These are phyloP conservation scores for Gardenia jasminoides DNA, from an alignment of 257 asterid species.

Conservation along the genomic window DNA sequence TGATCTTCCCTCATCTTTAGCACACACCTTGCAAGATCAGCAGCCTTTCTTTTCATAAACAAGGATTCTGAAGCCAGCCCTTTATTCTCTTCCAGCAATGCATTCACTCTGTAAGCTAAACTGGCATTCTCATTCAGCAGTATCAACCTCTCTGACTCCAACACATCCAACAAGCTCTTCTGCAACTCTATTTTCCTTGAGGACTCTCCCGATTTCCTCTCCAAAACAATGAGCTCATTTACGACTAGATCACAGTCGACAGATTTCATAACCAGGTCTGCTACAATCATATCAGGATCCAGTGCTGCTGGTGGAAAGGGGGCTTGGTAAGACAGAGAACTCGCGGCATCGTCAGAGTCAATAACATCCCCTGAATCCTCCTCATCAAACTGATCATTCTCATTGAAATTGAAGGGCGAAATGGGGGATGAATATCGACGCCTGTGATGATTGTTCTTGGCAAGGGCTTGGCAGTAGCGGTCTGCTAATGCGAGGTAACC, in stretches of 20 bases:
- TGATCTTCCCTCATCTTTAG: slow-evolving; percentile 86
- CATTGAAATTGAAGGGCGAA: slow-evolving; percentile 34
- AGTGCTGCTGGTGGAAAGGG: slow-evolving; percentile 16
- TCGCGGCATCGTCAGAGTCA: slow-evolving; percentile 85
- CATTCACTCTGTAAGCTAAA: slow-evolving; percentile 60
- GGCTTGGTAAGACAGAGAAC: slow-evolving; percentile 64
- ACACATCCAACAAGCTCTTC: slow-evolving; percentile 75
- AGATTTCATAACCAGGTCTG: slow-evolving; percentile 66
- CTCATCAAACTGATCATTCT: slow-evolving; percentile 32
- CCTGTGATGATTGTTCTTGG: slow-evolving; percentile 46
- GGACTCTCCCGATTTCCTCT: slow-evolving; percentile 52
- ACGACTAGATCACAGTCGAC: slow-evolving; percentile 62
- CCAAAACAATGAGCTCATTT: slow-evolving; percentile 54
- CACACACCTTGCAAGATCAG: slow-evolving; percentile 83
- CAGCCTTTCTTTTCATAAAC: slow-evolving; percentile 81
- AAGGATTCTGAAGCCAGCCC: slow-evolving; percentile 72
- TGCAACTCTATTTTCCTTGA: slow-evolving; percentile 77
- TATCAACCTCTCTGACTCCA: slow-evolving; percentile 89
- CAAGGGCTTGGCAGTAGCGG: slow-evolving; percentile 72
- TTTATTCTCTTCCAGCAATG: slow-evolving; percentile 72
- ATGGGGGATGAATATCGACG: slow-evolving; percentile 56
- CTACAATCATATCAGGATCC: slow-evolving; percentile 57
- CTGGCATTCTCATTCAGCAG: slow-evolving; percentile 76
- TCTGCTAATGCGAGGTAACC: slow-evolving; percentile 76
- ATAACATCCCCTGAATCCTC: slow-evolving; percentile 41